Conservation (phyloP, 1,284 basidiomycete genomes). For the Cutaneotrichosporon cavernicola region DNA sequence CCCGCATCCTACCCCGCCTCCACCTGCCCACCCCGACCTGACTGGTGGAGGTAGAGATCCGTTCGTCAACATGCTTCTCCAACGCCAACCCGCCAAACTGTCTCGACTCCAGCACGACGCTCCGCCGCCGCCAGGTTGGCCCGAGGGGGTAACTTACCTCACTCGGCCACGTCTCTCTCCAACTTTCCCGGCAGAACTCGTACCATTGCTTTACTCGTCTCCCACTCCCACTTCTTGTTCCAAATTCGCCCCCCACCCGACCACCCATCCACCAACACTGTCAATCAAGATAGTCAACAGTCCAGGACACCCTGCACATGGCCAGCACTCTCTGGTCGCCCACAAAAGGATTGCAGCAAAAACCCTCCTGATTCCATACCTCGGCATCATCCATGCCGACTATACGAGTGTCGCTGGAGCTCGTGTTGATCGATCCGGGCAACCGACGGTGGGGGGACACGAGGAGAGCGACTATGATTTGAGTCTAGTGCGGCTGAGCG, state of each 20-base stretch:
- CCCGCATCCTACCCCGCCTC: too few species aligned
- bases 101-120: constrained; percentile 28
- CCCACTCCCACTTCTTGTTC: background rate
- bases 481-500: constrained; percentile 62
- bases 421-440: background rate
- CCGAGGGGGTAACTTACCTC: constrained; percentile 43
- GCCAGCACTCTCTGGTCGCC: constrained; percentile 80
- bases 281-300: constrained; percentile 48
- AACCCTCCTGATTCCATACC: constrained; percentile 73
- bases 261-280: constrained; percentile 1
- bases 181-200: constrained; percentile 37
- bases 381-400: constrained; percentile 64
- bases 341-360: constrained; percentile 64
- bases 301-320: constrained; percentile 67
- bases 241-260: background rate
- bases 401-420: constrained; percentile 52
- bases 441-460: constrained; percentile 28
- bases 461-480: constrained; percentile 71
- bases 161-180: constrained; percentile 42
- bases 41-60: too few species aligned
- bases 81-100: background rate
- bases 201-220: constrained; percentile 29
- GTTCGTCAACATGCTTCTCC: too few species aligned
- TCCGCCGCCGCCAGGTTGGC: constrained; percentile 48
- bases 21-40: too few species aligned